Evolutionary conservation across 768 basidiomycete genomes (phyloP).

Genomic region (Psilocybe cyanescens): DNA sequence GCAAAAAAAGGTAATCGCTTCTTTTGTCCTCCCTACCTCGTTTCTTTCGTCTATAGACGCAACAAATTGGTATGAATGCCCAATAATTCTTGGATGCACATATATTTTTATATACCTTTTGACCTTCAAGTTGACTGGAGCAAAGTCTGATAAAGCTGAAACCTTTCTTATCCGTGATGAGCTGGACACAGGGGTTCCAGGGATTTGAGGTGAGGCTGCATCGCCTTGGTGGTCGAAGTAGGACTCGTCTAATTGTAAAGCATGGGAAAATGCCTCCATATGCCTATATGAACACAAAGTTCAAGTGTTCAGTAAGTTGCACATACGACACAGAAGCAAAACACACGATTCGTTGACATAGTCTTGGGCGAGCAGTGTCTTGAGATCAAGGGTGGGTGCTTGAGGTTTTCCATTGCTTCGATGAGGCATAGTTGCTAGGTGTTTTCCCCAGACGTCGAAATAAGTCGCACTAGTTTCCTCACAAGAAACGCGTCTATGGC

Average conservation of each 20-base stretch:
- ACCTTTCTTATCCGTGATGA: slow-evolving; percentile 71
- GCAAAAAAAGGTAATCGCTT: slow-evolving; percentile 76
- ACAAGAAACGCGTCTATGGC: no score
- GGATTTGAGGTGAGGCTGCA: slow-evolving; percentile 39
- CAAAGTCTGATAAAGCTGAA: slow-evolving; percentile 84
- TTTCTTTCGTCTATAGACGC: slow-evolving; percentile 31
- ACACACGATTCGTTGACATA: slow-evolving; percentile 77
- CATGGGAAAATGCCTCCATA: slow-evolving; percentile 79
- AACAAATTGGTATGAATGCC: neutral
- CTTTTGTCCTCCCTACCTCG: slow-evolving; percentile 44
- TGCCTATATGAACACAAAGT: slow-evolving; percentile 32
- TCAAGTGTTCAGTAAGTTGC: slow-evolving; percentile 10
- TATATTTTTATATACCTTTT: slow-evolving; percentile 52
- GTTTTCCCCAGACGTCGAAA: neutral
- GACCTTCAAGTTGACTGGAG: slow-evolving; percentile 87
- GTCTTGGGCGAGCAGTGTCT: slow-evolving; percentile 47
- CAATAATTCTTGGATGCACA: neutral
- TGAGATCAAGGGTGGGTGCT: slow-evolving; percentile 23
- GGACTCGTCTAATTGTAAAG: slow-evolving; percentile 65
- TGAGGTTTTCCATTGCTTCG: slow-evolving; percentile 8
- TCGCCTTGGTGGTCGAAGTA: slow-evolving; percentile 36
- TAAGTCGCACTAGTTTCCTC: no score
- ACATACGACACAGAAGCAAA: neutral
- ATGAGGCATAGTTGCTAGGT: slow-evolving; percentile 8
- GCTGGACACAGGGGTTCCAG: slow-evolving; percentile 38